Evolutionary conservation across 495 filamentous ascomycete species (phyloP), one percentile per base, ranked within the genome.

Genomic region (Bombardia bombarda): DNA sequence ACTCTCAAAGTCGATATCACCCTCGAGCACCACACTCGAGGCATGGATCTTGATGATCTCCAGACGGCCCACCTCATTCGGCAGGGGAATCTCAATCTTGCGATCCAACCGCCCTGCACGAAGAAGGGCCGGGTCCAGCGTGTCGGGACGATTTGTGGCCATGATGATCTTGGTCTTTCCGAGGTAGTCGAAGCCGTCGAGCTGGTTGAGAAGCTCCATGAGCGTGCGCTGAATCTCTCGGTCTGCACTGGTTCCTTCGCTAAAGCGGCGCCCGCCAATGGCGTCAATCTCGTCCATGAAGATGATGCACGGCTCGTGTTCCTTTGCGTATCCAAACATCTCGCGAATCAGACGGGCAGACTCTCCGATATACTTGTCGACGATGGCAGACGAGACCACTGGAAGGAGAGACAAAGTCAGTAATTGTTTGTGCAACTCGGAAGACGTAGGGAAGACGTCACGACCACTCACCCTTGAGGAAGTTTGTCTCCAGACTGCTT

Each of bases 201-300:
- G 79, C 63, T 99, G 93, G 63, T 99, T 99, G 46, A 99, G 83
- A 22, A 99, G 75, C 60, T 99, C 93, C 93, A 99, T 99, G 47
- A 99, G 74, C 30, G 93, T 99, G 46, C 93, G 86, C 70, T 99
- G 93, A 52, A 99, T 99, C 65, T 99, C 93, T 51, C 93, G 84
- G 70, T 99, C 93, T 19, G 93, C 93, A 24, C 87, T 94, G 43
- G 93, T 99, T 51, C 93, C 93, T 62, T 99, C 93, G n/a, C 86
- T 93, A 58, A 99, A 99, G 51, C 93, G 78, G 55, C 93, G 80
- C 42, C 93, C 93, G 60, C 93, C 93, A 58, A 99, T 99, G 54
- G 93, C 93, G 58, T 99, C 93, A 62, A 99, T 99, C 63, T 99
- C 93, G 72, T 99, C 93, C 93, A 99, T 99, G 79, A 99, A 99